Evolutionary conservation across 2,329 filamentous ascomycete species (phyloP).

Genomic region (Gaeumannomyces sp.): DNA sequence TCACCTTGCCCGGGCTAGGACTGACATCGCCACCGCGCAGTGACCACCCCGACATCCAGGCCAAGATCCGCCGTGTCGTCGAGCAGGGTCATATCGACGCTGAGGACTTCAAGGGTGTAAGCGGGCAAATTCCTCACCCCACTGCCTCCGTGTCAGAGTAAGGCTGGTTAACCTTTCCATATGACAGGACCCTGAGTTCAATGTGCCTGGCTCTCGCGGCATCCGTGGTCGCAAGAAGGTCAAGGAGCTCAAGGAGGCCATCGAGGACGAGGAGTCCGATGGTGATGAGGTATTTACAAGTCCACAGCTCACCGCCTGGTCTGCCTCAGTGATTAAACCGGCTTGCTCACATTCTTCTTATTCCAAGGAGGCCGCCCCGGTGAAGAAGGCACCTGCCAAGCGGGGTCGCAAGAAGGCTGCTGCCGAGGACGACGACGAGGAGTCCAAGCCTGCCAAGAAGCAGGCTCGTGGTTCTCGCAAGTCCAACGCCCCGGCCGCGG

Average conservation of each 20-base stretch:
- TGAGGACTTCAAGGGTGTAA: conserved; percentile 83
- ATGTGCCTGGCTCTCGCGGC: conserved; percentile 59
- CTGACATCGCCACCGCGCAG: conserved; percentile 19
- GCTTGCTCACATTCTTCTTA: conserved; percentile 14
- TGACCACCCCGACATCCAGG: conserved; percentile 54
- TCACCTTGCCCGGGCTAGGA: conserved; percentile 12
- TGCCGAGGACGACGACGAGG: conserved; percentile 21
- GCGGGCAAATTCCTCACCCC: conserved; percentile 25
- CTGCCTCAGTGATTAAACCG: conserved; percentile 8
- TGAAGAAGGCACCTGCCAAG: conserved; percentile 28
- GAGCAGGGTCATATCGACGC: conserved; percentile 74
- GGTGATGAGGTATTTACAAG: conserved; percentile 13
- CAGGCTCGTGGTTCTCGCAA: conserved; percentile 20
- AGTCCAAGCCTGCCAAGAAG: conserved; percentile 23
- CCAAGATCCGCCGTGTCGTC: conserved; percentile 68
- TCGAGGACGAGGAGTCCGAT: conserved; percentile 23
- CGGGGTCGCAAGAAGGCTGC: conserved; percentile 30
- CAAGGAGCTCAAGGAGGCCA: conserved; percentile 16
- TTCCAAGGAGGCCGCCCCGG: conserved; percentile 21
- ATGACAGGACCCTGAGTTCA: conserved; percentile 65
- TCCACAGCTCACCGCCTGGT: neutral
- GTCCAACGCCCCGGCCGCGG: conserved; percentile 17
- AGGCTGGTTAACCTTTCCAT: conserved; percentile 1
- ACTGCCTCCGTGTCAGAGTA: neutral
- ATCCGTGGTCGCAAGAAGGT: conserved; percentile 44